Percentiles rank a stretch among this genome's conserved stretches.
These are phyloP conservation scores for Fistulina hepatica DNA, from an alignment of 1,284 basidiomycete species.

Conservation along the genomic window DNA sequence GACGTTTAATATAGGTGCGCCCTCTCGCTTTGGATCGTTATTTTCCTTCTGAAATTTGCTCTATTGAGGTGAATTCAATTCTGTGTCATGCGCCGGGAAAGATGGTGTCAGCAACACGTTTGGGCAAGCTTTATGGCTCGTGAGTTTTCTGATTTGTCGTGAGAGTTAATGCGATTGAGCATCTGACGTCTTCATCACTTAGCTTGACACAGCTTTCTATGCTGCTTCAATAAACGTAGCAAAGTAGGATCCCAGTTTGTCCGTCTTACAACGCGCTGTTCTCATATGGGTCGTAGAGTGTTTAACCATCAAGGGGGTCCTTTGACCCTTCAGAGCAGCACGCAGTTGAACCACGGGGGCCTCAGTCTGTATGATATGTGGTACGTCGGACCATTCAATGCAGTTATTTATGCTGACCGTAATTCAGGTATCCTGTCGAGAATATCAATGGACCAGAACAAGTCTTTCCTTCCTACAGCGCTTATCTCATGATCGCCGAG, in stretches of 20 bases:
- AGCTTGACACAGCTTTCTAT: slow-evolving; percentile 37
- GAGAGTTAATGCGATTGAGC: too few species aligned
- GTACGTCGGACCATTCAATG: slow-evolving; percentile 16
- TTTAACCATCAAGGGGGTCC: slow-evolving; percentile 43
- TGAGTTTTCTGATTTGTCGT: slow-evolving; percentile 18
- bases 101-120: slow-evolving; percentile 40
- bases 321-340: slow-evolving; percentile 36
- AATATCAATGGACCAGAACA: slow-evolving; percentile 36
- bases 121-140: slow-evolving; percentile 41
- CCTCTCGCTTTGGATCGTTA: too few species aligned
- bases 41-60: too few species aligned
- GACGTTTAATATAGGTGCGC: slow-evolving; percentile 34
- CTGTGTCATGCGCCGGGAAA: slow-evolving; percentile 38
- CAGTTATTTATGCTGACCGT: background rate
- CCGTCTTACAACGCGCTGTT: background rate
- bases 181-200: background rate
- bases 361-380: slow-evolving; percentile 33
- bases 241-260: slow-evolving; percentile 24
- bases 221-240: slow-evolving; percentile 41
- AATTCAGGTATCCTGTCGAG: slow-evolving; percentile 33
- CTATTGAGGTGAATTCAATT: slow-evolving; percentile 38
- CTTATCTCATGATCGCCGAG: slow-evolving; percentile 40
- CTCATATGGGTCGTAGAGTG: slow-evolving; percentile 21
- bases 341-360: slow-evolving; percentile 37
- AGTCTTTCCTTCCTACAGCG: slow-evolving; percentile 39